Evolutionary conservation across 1,284 basidiomycete species (phyloP), one percentile per base, ranked within the genome.

Genomic region (Tilletiopsis washingtonensis): DNA sequence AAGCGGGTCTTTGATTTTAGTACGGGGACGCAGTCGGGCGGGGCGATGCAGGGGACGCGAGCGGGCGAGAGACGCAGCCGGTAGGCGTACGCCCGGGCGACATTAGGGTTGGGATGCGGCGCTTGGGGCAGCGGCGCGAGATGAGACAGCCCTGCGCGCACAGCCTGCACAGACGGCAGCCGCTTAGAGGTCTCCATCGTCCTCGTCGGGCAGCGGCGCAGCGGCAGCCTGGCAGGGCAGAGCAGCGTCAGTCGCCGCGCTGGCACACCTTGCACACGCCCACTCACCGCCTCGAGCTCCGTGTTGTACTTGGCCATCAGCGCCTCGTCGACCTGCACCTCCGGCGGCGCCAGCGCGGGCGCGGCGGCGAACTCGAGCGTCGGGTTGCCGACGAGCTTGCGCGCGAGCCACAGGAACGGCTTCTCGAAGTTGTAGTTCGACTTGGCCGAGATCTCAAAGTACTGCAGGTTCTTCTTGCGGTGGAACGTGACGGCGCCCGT

Each of bases 391-490:
- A 93, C 90, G 57, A 99, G 81, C 80, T 98, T 99, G 78, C 91
- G 84, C 49, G 90, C 93, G 73, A 98, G 81, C 94, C 94, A 98
- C 61, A 98, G 82, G 89, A 98, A 98, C 44, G 94, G 94, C 78
- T 98, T 97, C 79, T 99, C 94, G 74, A 98, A 98, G 82, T 99
- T 99, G 79, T 98, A 99, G 82, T 99, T 99, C 47, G 90, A 96
- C 79, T 98, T 98, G 60, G 94, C 94, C 4, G 91, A 97, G 72
- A 99, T 98, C 75, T 99, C 94, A 75, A 93, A 98, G 81, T 99
- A 99, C 76, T 98, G 94, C 54, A 99, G 82, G 79, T 94, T 97
- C 83, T 99, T 99, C 87, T 99, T 99, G 75, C 94, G 83, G 82
- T 98, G 94, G 86, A 98, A 99, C 52, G 94, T 99, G 55, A 98